Percentiles rank a stretch among this genome's conserved stretches.
phyloP scores from a whole-genome alignment of 1,139 yeast genomes.

The Suhomyces atakaporum region DNA sequence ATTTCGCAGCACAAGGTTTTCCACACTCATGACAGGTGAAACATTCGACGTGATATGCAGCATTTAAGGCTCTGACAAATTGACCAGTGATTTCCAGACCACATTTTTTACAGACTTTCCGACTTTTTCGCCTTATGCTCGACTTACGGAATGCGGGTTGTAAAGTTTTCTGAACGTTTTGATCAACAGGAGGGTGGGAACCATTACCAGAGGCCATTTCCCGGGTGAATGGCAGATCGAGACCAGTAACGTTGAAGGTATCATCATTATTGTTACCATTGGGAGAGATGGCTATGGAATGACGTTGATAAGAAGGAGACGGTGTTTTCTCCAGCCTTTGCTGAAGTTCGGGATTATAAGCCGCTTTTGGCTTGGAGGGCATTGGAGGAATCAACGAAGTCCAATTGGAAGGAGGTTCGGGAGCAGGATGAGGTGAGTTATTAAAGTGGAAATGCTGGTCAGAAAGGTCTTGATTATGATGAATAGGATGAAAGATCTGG shows the following conservation, averaged over 20 bases:
- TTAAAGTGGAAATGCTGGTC: conserved; percentile 12
- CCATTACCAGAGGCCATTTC: conserved; percentile 2
- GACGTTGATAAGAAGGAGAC: conserved; percentile 14
- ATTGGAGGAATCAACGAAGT: conserved; percentile 31
- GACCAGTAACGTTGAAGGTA: not conserved
- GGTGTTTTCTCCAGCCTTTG: conserved; percentile 1
- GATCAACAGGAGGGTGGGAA: conserved; percentile 11
- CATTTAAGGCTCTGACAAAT: conserved; percentile 79
- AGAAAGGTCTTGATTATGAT: conserved; percentile 16
- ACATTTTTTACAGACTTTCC: conserved; percentile 62
- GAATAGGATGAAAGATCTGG: conserved; percentile 19
- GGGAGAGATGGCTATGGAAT: conserved; percentile 24
- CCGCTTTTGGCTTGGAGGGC: conserved; percentile 21
- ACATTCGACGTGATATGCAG: conserved; percentile 83
- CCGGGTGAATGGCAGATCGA: conserved; percentile 3
- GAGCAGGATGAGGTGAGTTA: conserved; percentile 2
- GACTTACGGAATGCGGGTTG: conserved; percentile 6
- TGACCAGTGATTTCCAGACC: conserved; percentile 71
- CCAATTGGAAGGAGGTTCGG: conserved; percentile 22
- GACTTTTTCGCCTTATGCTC: conserved; percentile 27
- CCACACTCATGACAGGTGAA: conserved; percentile 85
- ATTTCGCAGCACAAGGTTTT: conserved; percentile 69
- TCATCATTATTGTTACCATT: conserved; percentile 10
- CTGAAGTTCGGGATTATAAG: conserved; percentile 9
- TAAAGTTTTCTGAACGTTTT: conserved; percentile 7